Conservation (phyloP, 805 yeast species). For the Yarrowia sp. region DNA sequence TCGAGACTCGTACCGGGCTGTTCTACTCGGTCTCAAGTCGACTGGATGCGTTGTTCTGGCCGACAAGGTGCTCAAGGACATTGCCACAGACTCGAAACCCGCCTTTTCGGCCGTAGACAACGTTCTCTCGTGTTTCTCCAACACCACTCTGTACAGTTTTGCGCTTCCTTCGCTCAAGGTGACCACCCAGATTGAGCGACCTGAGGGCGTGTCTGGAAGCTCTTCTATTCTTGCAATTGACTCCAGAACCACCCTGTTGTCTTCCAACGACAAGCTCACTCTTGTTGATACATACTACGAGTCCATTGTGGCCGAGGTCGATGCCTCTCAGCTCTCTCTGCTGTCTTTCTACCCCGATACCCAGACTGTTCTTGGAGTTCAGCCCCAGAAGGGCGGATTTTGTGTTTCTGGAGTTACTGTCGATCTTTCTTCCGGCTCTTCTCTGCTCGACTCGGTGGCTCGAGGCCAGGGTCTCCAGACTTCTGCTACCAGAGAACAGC, state of each 20-base stretch:
- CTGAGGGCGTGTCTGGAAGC: conserved; percentile 2
- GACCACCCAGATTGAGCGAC: conserved; percentile 20
- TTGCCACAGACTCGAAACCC: neutral
- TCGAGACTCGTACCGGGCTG: conserved; percentile 9
- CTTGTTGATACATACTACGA: conserved; percentile 41
- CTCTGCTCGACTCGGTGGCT: conserved; percentile 14
- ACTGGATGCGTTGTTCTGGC: conserved; percentile 19
- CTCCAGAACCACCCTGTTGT: conserved; percentile 33
- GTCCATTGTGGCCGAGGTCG: conserved; percentile 31
- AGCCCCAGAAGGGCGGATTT: conserved; percentile 16
- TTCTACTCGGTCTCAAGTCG: conserved; percentile 6
- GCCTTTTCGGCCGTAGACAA: conserved; percentile 8
- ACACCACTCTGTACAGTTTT: conserved; percentile 18
- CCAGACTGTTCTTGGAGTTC: conserved; percentile 20
- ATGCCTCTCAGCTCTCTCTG: conserved; percentile 25
- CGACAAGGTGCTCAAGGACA: conserved; percentile 14
- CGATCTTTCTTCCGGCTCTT: conserved; percentile 14
- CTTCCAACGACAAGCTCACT: conserved; percentile 35
- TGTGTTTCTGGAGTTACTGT: conserved; percentile 15
- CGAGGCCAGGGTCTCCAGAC: conserved; percentile 21
- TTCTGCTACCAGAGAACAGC: conserved; percentile 5
- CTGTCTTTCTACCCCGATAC: conserved; percentile 27
- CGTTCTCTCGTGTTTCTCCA: conserved; percentile 1
- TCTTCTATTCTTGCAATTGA: conserved; percentile 34
- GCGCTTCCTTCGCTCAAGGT: conserved; percentile 20